phyloP scores from a whole-genome alignment of 1,139 yeast genomes.

The Saccharomyces hybrid region DNA sequence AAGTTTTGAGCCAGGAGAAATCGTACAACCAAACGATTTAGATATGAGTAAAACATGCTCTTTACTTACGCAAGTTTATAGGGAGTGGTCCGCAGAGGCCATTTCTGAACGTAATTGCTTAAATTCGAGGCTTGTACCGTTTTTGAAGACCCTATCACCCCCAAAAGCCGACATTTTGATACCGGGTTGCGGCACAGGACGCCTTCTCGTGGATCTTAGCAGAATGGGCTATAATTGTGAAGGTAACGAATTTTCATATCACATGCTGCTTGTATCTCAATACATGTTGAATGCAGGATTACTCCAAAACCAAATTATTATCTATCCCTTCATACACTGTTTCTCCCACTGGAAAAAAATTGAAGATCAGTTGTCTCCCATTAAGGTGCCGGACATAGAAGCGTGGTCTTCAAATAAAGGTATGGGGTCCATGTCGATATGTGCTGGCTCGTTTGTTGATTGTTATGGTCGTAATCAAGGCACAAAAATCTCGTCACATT shows the following conservation, averaged over 20 bases:
- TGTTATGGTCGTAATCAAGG: constrained; percentile 52
- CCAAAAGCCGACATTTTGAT: constrained; percentile 43
- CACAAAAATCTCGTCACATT: constrained; percentile 35
- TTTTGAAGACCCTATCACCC: constrained; percentile 41
- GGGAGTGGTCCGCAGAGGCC: constrained; percentile 77
- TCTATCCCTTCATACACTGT: constrained; percentile 51
- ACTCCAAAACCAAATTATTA: constrained; percentile 34
- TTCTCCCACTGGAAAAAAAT: constrained; percentile 43
- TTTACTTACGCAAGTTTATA: constrained; percentile 51
- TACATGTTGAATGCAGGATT: constrained; percentile 52
- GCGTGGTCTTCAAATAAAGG: constrained; percentile 40
- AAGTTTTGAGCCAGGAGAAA: constrained; percentile 42
- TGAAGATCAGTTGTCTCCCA: constrained; percentile 42
- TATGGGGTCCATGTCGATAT: constrained; percentile 60
- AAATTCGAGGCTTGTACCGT: constrained; percentile 41
- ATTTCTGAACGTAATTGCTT: constrained; percentile 42
- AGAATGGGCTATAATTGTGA: constrained; percentile 62
- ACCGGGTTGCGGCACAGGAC: constrained; percentile 82
- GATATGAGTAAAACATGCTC: constrained; percentile 60
- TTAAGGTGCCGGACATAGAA: constrained; percentile 47
- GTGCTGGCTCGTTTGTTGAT: constrained; percentile 75
- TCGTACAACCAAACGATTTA: constrained; percentile 41
- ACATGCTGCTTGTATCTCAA: constrained; percentile 66
- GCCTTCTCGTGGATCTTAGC: constrained; percentile 70
- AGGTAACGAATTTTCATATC: constrained; percentile 80